Evolutionary conservation across 371 early-diverging fungal species (phyloP), one percentile per base, ranked within the genome.

Genomic region (Syncephalastrum racemosum): DNA sequence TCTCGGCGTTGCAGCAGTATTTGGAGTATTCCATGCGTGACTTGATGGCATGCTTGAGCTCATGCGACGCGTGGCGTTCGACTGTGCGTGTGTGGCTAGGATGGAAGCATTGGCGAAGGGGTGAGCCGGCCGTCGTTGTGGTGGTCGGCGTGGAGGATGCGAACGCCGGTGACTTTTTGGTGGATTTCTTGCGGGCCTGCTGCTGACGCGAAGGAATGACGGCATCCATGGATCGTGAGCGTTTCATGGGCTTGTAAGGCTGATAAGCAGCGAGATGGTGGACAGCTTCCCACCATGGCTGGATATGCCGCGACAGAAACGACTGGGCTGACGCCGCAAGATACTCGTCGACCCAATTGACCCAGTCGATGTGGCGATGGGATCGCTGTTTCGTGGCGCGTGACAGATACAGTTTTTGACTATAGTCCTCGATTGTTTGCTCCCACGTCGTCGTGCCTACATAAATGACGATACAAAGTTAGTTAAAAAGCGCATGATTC

Each of bases 11-110:
- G 51, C 80, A 79, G 1, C 68, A 68, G 23, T 61, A 66, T 52
- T 79, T 79, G 1, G 77, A 73, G 54, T 64, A 67, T 19, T 76
- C 67, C 7, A 79, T 46, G 22, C 75, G 56, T 4, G 73, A 68
- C 42, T 70, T 71, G 10, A 79, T 73, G 0, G 71, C 70, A 14
- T 73, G 68, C 47, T 39, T 59, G 61, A 6, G 50, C 31, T 46
- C 45, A 49, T 22, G 13, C 61, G 63, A 31, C 58, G 56, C 62
- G 12, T 66, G 50, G 19, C 58, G 64, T 6, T 70, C 73, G 57
- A 61, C 62, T 0, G 68, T 59, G n/a, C 73, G 69, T 60, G 63
- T 40, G 48, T 49, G 22, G 1, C 16, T 44, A 31, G 53, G 55
- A 44, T 44, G 22, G 25, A 55, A 61, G 41, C 47, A 52, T 58